Conservation (phyloP, 441 rosid genomes). For the Brassica hybrid region DNA sequence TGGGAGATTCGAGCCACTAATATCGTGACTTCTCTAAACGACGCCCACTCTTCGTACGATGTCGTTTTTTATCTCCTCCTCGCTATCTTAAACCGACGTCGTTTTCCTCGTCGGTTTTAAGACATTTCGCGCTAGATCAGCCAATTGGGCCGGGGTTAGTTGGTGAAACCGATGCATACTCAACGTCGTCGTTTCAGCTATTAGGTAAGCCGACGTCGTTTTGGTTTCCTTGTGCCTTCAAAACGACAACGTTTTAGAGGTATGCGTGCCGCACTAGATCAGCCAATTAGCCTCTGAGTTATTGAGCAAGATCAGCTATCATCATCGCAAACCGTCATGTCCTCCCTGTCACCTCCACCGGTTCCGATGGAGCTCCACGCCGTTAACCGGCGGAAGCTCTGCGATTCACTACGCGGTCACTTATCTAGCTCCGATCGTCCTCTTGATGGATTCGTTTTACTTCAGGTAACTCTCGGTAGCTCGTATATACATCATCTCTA, state of each 20-base stretch:
- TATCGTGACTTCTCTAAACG: constrained; percentile 18
- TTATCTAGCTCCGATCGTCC: constrained; percentile 58
- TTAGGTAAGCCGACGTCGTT: background rate
- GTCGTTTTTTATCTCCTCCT: background rate
- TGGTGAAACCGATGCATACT: background rate
- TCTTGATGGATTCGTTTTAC: constrained; percentile 69
- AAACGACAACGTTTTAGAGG: background rate
- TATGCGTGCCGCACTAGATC: background rate
- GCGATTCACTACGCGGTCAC: constrained; percentile 53
- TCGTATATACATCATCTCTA: background rate
- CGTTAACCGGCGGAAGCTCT: constrained; percentile 69
- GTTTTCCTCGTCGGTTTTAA: background rate
- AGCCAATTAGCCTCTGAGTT: background rate
- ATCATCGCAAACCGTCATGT: constrained; percentile 23
- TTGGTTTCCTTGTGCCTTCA: background rate
- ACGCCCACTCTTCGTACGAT: background rate
- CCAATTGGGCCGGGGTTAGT: too few species aligned
- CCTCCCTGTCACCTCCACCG: constrained; percentile 64
- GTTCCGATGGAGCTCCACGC: constrained; percentile 79
- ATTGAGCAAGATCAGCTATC: background rate
- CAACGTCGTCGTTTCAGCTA: background rate
- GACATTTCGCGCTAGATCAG: background rate
- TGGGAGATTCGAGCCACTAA: constrained; percentile 36
- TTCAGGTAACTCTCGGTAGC: constrained; percentile 55
- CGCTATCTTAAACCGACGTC: background rate